These are phyloP conservation scores for Apiospora arundinis DNA, from an alignment of 2,329 filamentous ascomycete genomes.

Conservation along the genomic window DNA sequence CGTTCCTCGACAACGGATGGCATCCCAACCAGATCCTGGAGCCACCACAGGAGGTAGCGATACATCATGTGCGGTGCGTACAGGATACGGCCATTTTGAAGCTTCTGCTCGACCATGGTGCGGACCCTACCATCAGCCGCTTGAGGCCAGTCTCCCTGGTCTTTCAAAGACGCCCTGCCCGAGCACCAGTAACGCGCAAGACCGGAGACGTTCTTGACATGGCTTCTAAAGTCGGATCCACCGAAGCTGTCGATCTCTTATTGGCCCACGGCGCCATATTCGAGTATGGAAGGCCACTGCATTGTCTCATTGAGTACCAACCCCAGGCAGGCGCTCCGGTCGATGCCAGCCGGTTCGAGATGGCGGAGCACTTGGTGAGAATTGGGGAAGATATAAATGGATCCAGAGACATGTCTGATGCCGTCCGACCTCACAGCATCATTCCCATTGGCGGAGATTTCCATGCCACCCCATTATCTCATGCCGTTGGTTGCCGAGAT, in stretches of 20 bases:
- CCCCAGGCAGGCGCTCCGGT: background rate
- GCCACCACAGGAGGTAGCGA: background rate
- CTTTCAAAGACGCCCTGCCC: background rate
- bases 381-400: conserved; percentile 19
- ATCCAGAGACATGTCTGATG: background rate
- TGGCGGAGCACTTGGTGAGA: conserved; percentile 10
- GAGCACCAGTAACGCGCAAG: conserved; percentile 13
- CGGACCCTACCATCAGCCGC: conserved; percentile 11
- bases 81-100: background rate
- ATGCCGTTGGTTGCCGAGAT: background rate
- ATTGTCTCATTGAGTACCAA: background rate
- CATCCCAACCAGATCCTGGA: conserved; percentile 21
- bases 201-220: conserved; percentile 10
- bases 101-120: conserved; percentile 11
- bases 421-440: background rate
- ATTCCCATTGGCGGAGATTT: background rate
- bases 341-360: background rate
- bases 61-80: conserved; percentile 10
- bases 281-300: conserved; percentile 19
- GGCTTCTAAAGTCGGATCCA: background rate
- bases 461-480: conserved; percentile 11
- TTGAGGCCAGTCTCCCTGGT: background rate
- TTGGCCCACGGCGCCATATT: conserved; percentile 16
- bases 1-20: conserved; percentile 11
- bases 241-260: conserved; percentile 5